phyloP scores from a whole-genome alignment of 805 yeast species.

The Nematodospora valgi region DNA sequence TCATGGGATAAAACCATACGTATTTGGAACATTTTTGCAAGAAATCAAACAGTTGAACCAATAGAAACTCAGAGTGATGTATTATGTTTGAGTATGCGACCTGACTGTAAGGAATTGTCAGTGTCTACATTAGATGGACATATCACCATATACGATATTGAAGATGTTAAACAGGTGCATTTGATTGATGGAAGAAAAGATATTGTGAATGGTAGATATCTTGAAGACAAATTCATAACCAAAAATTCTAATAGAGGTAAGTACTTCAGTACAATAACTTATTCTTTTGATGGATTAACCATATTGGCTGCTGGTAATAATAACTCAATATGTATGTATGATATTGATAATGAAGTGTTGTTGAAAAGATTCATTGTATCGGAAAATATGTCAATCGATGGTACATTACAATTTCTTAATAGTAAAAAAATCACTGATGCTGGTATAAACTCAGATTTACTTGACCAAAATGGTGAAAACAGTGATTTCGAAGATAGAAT shows the following conservation, averaged over 20 bases:
- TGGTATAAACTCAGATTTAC: slow-evolving; percentile 68
- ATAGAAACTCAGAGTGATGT: slow-evolving; percentile 83
- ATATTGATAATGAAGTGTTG: slow-evolving; percentile 81
- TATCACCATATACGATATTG: slow-evolving; percentile 78
- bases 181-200: slow-evolving; percentile 84
- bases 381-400: slow-evolving; percentile 84
- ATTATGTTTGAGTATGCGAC: slow-evolving; percentile 76
- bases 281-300: slow-evolving; percentile 85
- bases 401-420: slow-evolving; percentile 76
- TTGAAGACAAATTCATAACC: slow-evolving; percentile 78
- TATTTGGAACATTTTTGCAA: slow-evolving; percentile 87
- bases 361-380: slow-evolving; percentile 81
- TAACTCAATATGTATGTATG: slow-evolving; percentile 87
- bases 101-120: slow-evolving; percentile 89
- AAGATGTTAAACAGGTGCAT: slow-evolving; percentile 74
- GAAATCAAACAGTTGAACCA: slow-evolving; percentile 88
- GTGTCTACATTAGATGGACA: slow-evolving; percentile 89
- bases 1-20: slow-evolving; percentile 96
- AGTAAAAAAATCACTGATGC: slow-evolving; percentile 83
- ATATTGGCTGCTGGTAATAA: slow-evolving; percentile 93
- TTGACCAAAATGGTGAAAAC: slow-evolving; percentile 82
- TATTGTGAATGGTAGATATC: slow-evolving; percentile 79
- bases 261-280: slow-evolving; percentile 74
- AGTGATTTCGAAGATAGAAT: slow-evolving; percentile 81
- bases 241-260: slow-evolving; percentile 81